A percentile compares a stretch with the other conserved stretches of the same genome.
phyloP scores from a whole-genome alignment of 225 moss, liverwort and hornwort species.

The Physcomitrium patens region DNA sequence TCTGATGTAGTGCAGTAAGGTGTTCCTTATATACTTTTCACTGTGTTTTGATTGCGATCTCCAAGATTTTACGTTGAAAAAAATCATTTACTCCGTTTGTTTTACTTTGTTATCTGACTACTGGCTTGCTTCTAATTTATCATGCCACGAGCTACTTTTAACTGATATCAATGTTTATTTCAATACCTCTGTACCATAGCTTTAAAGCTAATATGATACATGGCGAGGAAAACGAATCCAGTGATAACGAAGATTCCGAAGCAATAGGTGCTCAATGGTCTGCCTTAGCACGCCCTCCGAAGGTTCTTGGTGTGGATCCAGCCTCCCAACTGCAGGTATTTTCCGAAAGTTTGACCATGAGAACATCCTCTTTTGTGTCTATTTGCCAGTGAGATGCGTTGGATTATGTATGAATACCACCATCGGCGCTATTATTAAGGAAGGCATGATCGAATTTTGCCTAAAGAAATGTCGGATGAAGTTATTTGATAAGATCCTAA shows the following conservation, averaged over 20 bases:
- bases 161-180: slow-evolving; percentile 19
- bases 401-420: neutral
- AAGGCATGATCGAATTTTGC: slow-evolving; percentile 11
- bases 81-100: neutral
- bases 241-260: slow-evolving; percentile 58
- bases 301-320: slow-evolving; percentile 77
- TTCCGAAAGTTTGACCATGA: neutral
- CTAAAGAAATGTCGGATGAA: neutral
- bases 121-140: neutral
- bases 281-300: slow-evolving; percentile 41
- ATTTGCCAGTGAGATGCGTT: slow-evolving; percentile 1
- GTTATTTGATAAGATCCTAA: neutral
- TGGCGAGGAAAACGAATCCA: slow-evolving; percentile 61
- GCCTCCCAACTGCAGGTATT: slow-evolving; percentile 46
- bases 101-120: slow-evolving; percentile 2
- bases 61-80: no score
- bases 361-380: neutral
- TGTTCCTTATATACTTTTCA: neutral
- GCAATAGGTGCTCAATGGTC: slow-evolving; percentile 45
- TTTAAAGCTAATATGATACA: slow-evolving; percentile 75
- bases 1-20: neutral
- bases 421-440: neutral
- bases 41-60: no score
- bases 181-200: slow-evolving; percentile 41
- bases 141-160: neutral